Evolutionary conservation across 2,329 filamentous ascomycete genomes (phyloP).

Genomic region (Domatiomyces globalis): DNA sequence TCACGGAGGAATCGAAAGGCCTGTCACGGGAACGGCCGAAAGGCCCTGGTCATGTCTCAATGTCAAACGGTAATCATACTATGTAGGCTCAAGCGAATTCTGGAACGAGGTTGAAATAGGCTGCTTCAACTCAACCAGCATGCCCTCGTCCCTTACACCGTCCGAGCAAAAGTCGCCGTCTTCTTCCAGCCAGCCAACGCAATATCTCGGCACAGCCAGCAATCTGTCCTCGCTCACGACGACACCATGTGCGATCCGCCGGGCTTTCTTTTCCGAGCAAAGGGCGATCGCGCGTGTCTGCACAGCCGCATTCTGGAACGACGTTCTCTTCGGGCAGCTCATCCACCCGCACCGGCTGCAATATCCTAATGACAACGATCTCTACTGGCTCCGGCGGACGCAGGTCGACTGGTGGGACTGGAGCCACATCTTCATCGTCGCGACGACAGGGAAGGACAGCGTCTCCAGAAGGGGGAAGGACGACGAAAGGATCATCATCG

Average conservation of each 20-base stretch:
- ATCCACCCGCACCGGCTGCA: slow-evolving; percentile 11
- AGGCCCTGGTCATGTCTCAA: no score
- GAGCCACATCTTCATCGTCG: slow-evolving; percentile 13
- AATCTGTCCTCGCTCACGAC: background rate
- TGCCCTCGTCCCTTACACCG: no score
- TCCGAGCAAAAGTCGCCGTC: no score
- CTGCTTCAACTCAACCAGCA: no score
- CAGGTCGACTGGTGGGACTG: slow-evolving; percentile 14
- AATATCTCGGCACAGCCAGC: background rate
- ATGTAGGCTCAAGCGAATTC: no score
- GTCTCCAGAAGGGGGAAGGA: background rate
- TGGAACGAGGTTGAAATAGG: no score
- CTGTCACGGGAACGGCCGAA: no score
- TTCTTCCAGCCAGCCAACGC: background rate
- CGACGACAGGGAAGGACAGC: slow-evolving; percentile 1
- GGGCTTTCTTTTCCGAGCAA: slow-evolving; percentile 10
- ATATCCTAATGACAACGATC: slow-evolving; percentile 10
- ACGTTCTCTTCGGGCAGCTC: slow-evolving; percentile 14
- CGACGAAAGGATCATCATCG: slow-evolving; percentile 8
- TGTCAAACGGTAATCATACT: no score
- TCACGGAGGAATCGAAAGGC: no score
- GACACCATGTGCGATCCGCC: slow-evolving; percentile 4
- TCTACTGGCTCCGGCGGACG: slow-evolving; percentile 15
- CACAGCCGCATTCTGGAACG: slow-evolving; percentile 12
- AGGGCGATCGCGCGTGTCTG: slow-evolving; percentile 6